phyloP scores from a whole-genome alignment of 345 rosid genomes.

The Eucalyptus victrix region DNA sequence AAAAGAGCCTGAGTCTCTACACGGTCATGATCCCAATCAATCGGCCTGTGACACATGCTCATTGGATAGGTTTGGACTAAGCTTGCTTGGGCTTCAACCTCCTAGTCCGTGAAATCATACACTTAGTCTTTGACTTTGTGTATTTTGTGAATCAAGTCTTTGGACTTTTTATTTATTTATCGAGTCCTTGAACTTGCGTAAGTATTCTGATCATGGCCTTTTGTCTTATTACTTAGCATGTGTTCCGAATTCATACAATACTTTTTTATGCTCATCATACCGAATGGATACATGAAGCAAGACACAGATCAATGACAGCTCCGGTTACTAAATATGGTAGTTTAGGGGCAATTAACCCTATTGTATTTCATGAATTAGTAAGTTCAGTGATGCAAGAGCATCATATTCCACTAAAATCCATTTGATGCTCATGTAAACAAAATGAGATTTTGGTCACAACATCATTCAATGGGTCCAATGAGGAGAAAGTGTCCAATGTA shows the following conservation, averaged over 20 bases:
- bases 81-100: not conserved
- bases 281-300: not conserved
- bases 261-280: not conserved
- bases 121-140: not conserved
- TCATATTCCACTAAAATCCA: not conserved
- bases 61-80: not conserved
- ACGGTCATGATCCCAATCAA: accelerated
- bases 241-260: not conserved
- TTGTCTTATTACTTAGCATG: not conserved
- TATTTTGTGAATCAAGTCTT: not conserved
- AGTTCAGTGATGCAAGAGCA: not conserved
- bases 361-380: not conserved
- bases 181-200: not conserved
- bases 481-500: not conserved
- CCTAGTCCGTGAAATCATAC: not conserved
- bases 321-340: not conserved
- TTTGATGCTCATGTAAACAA: not conserved
- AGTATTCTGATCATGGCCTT: not conserved
- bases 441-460: not conserved
- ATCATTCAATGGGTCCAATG: not conserved
- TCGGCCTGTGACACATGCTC: not conserved
- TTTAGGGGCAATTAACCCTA: not conserved
- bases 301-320: not conserved
- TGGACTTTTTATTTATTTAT: not conserved
- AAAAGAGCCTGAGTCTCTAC: accelerated